Evolutionary conservation across 257 asterid species (phyloP), one percentile per base, ranked within the genome.

Genomic region (Eustoma russellianum): DNA sequence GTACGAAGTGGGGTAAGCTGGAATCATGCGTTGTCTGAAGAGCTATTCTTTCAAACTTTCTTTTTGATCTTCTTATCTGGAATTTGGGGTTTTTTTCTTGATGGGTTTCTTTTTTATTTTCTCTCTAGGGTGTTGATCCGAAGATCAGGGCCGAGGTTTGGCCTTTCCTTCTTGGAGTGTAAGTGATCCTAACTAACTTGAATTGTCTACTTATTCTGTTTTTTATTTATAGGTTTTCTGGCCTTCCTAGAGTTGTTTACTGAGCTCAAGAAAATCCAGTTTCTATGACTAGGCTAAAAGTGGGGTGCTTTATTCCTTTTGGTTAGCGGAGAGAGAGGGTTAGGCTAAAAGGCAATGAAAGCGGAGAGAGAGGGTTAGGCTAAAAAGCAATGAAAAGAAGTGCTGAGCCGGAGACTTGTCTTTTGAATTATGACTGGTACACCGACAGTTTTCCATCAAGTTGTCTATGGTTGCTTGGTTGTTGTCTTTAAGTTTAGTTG

Each of bases 161-260:
- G 96, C 94, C 97, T 46, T 86, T 90, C 68, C 97, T 90, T 30
- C 96, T 90, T 24, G 97, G 96, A 79, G 94, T 83, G 97, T 86
- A 82, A 81, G 94, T 24, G 30, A 24, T 24, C 30, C 30, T 24
- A 24, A 38, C 56, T 61, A 63, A 63, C 50, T 12, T 57, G 50
- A 65, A 55, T 52, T 57, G 33, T 50, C 5, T 44, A n/a, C n/a
- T n/a, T n/a, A n/a, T n/a, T n/a, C n/a, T 44, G 55, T 16, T 41
- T 33, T 13, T 17, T 16, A n/a, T n/a, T n/a, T n/a, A 19, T 6
- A 19, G 43, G 17, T 28, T 30, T 46, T 5, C 46, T 15, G 10
- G 8, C n/a, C 17, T 40, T 46, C n/a, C 18, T 17, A 19, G 10
- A 24, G n/a, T 55, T n/a, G n/a, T n/a, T 7, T 18, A 16, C 8